Evolutionary conservation across 176 grass and related monocot genomes (phyloP).

Genomic region (Pontederia paniculata): DNA sequence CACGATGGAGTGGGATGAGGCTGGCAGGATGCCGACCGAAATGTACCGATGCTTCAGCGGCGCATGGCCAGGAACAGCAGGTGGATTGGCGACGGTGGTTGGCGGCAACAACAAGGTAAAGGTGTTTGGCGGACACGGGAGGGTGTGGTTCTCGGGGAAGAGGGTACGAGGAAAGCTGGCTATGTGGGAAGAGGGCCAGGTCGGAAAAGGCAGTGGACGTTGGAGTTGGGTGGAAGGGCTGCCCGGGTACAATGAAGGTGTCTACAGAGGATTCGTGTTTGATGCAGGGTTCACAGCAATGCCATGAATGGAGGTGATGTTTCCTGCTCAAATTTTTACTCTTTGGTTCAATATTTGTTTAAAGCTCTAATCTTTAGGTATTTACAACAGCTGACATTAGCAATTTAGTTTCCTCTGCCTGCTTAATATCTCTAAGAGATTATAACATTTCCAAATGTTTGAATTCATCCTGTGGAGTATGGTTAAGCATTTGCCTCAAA

Average conservation of each 20-base stretch:
- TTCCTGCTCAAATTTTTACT: background rate
- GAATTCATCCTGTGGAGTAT: too few relatives aligned
- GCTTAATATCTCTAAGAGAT: too few relatives aligned
- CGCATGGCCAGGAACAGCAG: slow-evolving; percentile 24
- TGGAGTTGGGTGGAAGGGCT: slow-evolving; percentile 89
- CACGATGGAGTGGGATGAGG: slow-evolving; percentile 97
- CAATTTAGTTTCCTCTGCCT: too few relatives aligned
- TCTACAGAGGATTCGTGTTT: slow-evolving; percentile 85
- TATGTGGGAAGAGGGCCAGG: slow-evolving; percentile 87
- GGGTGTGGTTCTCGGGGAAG: slow-evolving; percentile 94
- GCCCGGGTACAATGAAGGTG: slow-evolving; percentile 65
- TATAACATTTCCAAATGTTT: too few relatives aligned
- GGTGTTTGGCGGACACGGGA: slow-evolving; percentile 91
- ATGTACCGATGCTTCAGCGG: slow-evolving; percentile 92
- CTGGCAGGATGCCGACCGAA: slow-evolving; percentile 74
- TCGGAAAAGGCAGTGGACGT: slow-evolving; percentile 28
- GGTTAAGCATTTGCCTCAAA: too few relatives aligned
- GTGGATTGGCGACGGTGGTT: background rate
- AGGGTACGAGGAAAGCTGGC: slow-evolving; percentile 72
- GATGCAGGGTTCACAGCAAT: slow-evolving; percentile 79
- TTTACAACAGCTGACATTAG: too few relatives aligned
- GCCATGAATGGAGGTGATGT: slow-evolving; percentile 37
- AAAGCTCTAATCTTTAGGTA: too few relatives aligned
- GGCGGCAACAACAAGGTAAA: slow-evolving; percentile 93
- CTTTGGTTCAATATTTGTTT: too few relatives aligned